Conservation (phyloP, 2,329 filamentous ascomycete genomes). For the Gaeumannomyces tritici region DNA sequence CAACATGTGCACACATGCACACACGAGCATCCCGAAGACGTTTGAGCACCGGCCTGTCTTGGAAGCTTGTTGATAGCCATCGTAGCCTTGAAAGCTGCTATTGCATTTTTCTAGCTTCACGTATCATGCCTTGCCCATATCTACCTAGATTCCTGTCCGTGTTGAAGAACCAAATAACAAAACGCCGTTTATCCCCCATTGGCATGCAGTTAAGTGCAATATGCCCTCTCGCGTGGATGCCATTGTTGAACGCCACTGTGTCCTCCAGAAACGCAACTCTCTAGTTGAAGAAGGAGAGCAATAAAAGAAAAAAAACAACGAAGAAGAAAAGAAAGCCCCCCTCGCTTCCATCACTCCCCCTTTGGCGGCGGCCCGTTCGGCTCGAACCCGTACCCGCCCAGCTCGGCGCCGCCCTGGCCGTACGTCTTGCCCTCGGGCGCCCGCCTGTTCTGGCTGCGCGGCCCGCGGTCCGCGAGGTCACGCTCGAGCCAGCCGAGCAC, state of each 20-base stretch:
- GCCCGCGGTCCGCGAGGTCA: conserved; percentile 71
- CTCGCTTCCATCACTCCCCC: background rate
- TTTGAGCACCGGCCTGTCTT: no score
- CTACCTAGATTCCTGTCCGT: background rate
- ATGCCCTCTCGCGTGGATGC: no score
- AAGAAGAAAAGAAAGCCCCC: background rate
- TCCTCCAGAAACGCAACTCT: background rate
- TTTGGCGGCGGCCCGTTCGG: conserved; percentile 20
- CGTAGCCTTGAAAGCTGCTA: no score
- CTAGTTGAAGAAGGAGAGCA: no score
- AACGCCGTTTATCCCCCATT: background rate
- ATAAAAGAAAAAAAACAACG: background rate
- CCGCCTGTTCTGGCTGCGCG: conserved; percentile 49
- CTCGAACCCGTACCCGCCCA: conserved; percentile 51
- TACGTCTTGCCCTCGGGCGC: conserved; percentile 58
- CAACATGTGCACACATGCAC: no score
- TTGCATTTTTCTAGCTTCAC: no score
- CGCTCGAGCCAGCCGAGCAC: conserved; percentile 80
- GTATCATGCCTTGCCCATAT: no score
- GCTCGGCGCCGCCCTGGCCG: conserved; percentile 35
- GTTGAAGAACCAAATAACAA: background rate
- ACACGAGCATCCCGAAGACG: no score
- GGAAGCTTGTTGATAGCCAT: no score
- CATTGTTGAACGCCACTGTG: background rate
- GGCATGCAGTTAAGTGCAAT: background rate